Evolutionary conservation across 2,329 filamentous ascomycete species (phyloP).

Genomic region (Cercospora beticola): DNA sequence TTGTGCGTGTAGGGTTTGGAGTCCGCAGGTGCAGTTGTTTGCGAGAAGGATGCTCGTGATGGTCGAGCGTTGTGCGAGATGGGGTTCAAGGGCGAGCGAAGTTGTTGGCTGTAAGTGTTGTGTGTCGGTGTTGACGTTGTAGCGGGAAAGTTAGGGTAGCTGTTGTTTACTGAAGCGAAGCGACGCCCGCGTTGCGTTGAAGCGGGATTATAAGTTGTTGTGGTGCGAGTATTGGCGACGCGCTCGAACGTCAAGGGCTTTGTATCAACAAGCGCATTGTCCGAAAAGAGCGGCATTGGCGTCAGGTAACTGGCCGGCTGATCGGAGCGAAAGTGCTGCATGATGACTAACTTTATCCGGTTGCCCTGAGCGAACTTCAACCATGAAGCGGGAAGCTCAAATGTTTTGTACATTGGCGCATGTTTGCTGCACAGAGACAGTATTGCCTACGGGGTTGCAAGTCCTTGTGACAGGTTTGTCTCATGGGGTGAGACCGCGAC

Average conservation of each 20-base stretch:
- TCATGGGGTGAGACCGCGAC: background rate
- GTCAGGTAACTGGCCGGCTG: slow-evolving; percentile 1
- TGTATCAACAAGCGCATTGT: background rate
- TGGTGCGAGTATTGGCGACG: background rate
- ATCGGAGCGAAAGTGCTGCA: slow-evolving; percentile 2
- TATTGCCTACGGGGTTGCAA: background rate
- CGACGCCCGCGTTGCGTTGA: background rate
- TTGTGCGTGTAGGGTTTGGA: background rate
- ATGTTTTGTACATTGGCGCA: background rate
- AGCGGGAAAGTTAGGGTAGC: background rate
- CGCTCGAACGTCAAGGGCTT: background rate
- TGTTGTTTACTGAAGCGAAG: background rate
- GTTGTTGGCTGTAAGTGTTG: background rate
- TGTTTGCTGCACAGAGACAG: background rate
- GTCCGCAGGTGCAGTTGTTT: background rate
- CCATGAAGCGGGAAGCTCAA: background rate
- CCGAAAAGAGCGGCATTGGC: background rate
- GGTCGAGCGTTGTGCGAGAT: background rate
- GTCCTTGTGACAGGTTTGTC: background rate
- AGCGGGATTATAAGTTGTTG: background rate
- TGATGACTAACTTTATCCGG: background rate
- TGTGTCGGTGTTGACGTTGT: background rate
- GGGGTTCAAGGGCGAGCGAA: background rate
- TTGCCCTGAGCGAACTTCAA: background rate
- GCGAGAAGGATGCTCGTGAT: background rate